Base-by-base conservation (phyloP, 306 rosid species). In the Prinsepia uniflora region DNA sequence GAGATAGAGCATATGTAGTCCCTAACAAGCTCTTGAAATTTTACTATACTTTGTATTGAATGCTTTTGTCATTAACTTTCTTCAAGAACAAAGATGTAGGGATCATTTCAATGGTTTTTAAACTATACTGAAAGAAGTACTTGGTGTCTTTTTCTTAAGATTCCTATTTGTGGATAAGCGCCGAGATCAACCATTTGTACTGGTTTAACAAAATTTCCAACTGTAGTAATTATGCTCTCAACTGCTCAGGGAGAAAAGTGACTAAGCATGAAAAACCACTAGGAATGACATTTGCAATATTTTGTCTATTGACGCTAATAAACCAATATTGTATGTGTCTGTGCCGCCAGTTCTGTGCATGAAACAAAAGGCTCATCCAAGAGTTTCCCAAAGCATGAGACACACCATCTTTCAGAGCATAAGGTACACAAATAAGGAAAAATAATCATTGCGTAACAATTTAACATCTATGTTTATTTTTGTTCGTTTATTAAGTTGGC, bases 391-490 rank as follows among this genome's bases (percentile, higher is more conserved):
- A 90, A 93, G 81, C 97, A 86, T 13, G 98, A 93, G 84, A 87
- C 97, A 14, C 79, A 89, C 18, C 97, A 90, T 80, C 94, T 93
- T 86, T 93, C 97, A 11, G 98, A 93, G 80, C 98, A 87, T 85
- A 93, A 93, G 96, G 94, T 93, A 63, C 62, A 57, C 45, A 69
- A 41, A 39, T 18, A 5, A 53, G 53, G 34, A 70, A 41, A 34
- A 17, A n/a, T 43, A 43, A 10, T 48, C 3, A 63, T 52, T 57
- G 19, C 49, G 7, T 22, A 39, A 55, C 30, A 24, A 24, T 24
- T 24, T 24, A 24, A 24, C 10, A 58, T 24, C 7, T 4, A n/a
- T 47, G 11, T 24, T 20, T 70, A 8, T 19, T 6, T 73, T 68
- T 64, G 7, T 64, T 78, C 12, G 14, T 71, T 41, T 53, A 43